Evolutionary conservation across 1,284 basidiomycete genomes (phyloP), one percentile per base, ranked within the genome.

Genomic region (Trametes pubescens): DNA sequence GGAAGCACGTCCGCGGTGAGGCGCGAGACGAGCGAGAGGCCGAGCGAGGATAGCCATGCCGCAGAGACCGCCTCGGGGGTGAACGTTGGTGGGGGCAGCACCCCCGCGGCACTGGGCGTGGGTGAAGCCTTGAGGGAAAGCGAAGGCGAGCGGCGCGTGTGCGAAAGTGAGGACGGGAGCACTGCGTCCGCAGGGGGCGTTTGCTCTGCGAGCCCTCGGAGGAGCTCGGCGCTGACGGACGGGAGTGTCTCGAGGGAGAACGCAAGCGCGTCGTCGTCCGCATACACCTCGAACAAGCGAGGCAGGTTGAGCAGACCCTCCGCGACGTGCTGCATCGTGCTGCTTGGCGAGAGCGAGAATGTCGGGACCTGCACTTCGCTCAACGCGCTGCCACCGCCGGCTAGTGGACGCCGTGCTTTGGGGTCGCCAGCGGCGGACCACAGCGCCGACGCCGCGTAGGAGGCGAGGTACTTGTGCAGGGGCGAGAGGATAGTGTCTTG

Each of bases 251-350:
- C 86, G 55, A 96, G 80, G n/a, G 92, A 94, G 77, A 95, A 97
- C 1, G 89, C 87, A n/a, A 98, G 83, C 11, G 93, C 93, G 68
- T 94, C 92, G 75, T 98, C 96, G 58, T 93, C 91, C 4, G 93
- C 94, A 73, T 98, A 96, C 18, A 96, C 92, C 75, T 99, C 96
- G 74, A 99, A 97, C 22, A 99, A 80, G 54, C 96, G 82, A 1
- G 97, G 95, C 6, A 99, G 85, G 77, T 98, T 98, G 44, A 99
- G 83, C 52, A 99, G 79, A 6, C 95, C 95, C 74, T 99, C 98
- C 6, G 94, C 93, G 18, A 99, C 89, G 54, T 90, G 87, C 64
- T 96, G 92, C 69, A 98, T 92, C 1, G 87, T 89, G 61, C 95
- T 92, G 48, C 91, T 98, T 0, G 96, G 96, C 13, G 93, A 94